phyloP scores from a whole-genome alignment of 768 basidiomycete species.

The Brasilioporus rufonigricans region DNA sequence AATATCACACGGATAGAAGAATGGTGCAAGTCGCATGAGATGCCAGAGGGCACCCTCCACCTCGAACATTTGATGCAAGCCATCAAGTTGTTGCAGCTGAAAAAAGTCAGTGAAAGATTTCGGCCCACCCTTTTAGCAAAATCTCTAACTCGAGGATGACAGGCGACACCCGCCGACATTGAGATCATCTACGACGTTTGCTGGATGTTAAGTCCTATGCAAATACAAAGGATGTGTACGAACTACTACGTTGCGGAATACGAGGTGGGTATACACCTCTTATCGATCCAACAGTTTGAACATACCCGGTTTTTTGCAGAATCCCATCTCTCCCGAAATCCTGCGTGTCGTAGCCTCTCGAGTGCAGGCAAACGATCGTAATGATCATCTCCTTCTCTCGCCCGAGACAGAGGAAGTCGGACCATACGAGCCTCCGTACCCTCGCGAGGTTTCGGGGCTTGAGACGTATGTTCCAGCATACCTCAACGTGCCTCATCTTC shows the following conservation, averaged over 20 bases:
- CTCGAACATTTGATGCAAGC: conserved; percentile 99
- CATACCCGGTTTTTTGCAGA: conserved; percentile 43
- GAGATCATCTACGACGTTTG: conserved; percentile 99
- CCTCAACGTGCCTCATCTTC: conserved; percentile 84
- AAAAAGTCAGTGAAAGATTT: conserved; percentile 64
- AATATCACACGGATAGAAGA: conserved; percentile 97
- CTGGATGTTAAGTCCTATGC: conserved; percentile 99
- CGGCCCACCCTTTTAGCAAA: conserved; percentile 3
- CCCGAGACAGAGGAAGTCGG: conserved; percentile 98
- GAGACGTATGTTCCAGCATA: conserved; percentile 97
- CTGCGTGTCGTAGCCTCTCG: conserved; percentile 94
- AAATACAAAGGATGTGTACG: conserved; percentile 98
- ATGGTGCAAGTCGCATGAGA: conserved; percentile 99
- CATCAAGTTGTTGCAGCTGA: conserved; percentile 94
- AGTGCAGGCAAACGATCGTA: conserved; percentile 93
- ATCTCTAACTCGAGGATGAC: conserved; percentile 2
- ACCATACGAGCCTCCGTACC: conserved; percentile 89
- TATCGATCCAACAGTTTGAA: not conserved
- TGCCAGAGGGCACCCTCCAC: conserved; percentile 97
- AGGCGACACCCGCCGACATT: conserved; percentile 93
- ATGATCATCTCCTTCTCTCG: conserved; percentile 92
- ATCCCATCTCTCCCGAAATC: conserved; percentile 96
- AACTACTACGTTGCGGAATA: conserved; percentile 99
- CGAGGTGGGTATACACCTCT: conserved; percentile 56
- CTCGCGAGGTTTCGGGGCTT: conserved; percentile 91